phyloP scores from a whole-genome alignment of 345 rosid species.

The Psidium friedrichsthalianum region DNA sequence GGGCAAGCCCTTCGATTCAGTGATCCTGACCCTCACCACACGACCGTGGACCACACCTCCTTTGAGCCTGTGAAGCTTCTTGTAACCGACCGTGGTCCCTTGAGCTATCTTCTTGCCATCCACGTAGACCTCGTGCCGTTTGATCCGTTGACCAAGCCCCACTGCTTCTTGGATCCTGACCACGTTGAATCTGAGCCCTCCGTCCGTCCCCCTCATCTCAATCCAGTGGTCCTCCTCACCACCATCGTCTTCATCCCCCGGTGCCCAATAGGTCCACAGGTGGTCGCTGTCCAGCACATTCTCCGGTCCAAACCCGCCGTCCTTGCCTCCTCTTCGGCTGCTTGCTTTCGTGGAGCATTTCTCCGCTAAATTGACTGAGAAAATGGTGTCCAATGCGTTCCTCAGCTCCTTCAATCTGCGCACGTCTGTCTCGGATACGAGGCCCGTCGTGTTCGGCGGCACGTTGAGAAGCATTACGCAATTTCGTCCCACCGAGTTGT shows the following conservation, averaged over 20 bases:
- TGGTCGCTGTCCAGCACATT: constrained; percentile 48
- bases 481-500: constrained; percentile 59
- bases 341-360: constrained; percentile 27
- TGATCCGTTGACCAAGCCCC: constrained; percentile 62
- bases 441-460: constrained; percentile 60
- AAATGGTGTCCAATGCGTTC: constrained; percentile 31
- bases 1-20: constrained; percentile 39
- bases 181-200: constrained; percentile 42
- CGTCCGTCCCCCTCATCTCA: constrained; percentile 18
- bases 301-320: constrained; percentile 46
- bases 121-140: constrained; percentile 34
- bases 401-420: constrained; percentile 32
- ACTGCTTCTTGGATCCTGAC: constrained; percentile 64
- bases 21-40: constrained; percentile 28
- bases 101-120: constrained; percentile 35
- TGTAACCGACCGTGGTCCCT: constrained; percentile 66
- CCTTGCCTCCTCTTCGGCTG: constrained; percentile 47
- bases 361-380: constrained; percentile 35
- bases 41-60: constrained; percentile 17
- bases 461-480: constrained; percentile 55
- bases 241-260: constrained; percentile 4
- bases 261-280: constrained; percentile 68
- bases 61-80: constrained; percentile 48
- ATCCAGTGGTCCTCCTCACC: constrained; percentile 27
- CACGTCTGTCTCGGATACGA: constrained; percentile 38